These are phyloP conservation scores for Panicum hallii DNA, from an alignment of 202 grass and related monocot species.

Conservation along the genomic window DNA sequence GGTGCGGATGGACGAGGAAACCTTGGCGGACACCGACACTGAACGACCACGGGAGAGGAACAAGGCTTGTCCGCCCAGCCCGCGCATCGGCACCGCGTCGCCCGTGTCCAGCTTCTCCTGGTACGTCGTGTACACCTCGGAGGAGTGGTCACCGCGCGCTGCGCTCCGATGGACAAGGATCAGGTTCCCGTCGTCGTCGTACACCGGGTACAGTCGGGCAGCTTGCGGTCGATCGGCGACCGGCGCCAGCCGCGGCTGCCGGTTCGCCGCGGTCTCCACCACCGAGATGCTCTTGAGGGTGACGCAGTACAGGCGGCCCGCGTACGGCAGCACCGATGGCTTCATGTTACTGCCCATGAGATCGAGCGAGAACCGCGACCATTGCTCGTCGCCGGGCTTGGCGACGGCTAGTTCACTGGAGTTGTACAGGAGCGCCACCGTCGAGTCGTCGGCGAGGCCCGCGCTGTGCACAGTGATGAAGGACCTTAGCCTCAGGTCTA, in stretches of 20 bases:
- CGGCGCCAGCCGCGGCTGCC: background rate
- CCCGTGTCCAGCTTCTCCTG: background rate
- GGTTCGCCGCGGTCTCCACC: background rate
- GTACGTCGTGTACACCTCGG: background rate
- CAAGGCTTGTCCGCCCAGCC: background rate
- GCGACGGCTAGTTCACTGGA: background rate
- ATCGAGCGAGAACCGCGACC: background rate
- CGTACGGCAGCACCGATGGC: background rate
- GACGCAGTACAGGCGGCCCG: background rate
- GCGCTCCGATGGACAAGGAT: background rate
- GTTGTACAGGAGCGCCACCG: background rate
- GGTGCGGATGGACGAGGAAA: background rate
- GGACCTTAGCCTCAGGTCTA: background rate
- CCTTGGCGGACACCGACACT: background rate
- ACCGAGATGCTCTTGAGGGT: background rate
- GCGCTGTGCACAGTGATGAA: background rate
- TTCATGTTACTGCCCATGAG: background rate
- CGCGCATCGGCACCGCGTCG: background rate
- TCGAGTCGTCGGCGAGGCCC: conserved; percentile 13
- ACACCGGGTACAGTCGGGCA: background rate
- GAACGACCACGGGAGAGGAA: background rate
- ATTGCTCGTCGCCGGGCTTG: background rate
- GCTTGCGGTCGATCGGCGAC: background rate
- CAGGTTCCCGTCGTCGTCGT: background rate
- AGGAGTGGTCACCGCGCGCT: no score